Base-by-base conservation (phyloP, 2,329 filamentous ascomycete species). In the Thielaviopsis euricoi region DNA sequence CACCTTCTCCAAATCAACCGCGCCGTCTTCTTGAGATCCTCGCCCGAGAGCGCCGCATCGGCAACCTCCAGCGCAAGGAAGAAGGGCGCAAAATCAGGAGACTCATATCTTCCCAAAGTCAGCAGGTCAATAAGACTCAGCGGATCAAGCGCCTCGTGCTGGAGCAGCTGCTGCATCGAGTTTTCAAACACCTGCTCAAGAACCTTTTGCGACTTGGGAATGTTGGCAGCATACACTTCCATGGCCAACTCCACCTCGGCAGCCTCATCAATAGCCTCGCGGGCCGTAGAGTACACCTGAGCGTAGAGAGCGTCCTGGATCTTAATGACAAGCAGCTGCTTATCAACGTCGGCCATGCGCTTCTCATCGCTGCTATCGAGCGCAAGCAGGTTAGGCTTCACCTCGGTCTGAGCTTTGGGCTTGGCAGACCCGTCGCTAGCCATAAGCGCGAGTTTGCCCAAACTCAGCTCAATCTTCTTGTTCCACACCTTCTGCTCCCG, bases 381-480 rank as follows among this genome's bases (percentile, higher is more conserved):
- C 65, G 65, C 6, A 65, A 65, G 26, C 69, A 58, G 33, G 1
- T 37, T 67, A 55, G 64, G 62, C 49, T 63, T 64, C 19, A 64
- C 63, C 13, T 65, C 62, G 1, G 60, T 58, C 25, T 62, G 57
- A 48, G 59, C 64, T 43, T 46, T 58, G 52, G 63, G 22, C 19
- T 60, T 61, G 37, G 63, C 65, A 59, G 64, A 66, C 56, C 72
- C 69, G 7, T 72, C 74, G 46, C 82, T 80, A 17, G 87, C 87
- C 63, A 96, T 71, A 57, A 82, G 76, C 17, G 84, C 80, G 52
- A 98, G 76, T 70, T 96, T 97, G 40, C 87, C 86, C 46, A 98
- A 76, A 60, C 89, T 95, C 25, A 97, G 74, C 70, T 97, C 86
- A 37, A 95, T 87, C 69, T 94, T 93, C 73, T 95, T 94, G 71